These are phyloP conservation scores for Colletotrichum lupini DNA, from an alignment of 2,329 filamentous ascomycete species.

Conservation along the genomic window DNA sequence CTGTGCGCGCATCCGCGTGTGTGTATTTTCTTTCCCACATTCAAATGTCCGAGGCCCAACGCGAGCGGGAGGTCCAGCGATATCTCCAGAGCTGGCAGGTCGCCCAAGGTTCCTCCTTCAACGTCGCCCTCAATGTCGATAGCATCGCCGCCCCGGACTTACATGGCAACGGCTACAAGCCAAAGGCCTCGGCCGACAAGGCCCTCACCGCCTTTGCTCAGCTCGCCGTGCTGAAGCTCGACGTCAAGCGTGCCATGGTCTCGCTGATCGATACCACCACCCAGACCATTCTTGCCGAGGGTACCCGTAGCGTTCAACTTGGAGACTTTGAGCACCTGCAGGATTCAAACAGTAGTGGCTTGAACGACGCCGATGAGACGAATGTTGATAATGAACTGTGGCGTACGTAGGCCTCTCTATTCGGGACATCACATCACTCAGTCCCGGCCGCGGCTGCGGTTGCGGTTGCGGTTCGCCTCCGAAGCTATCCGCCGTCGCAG, in stretches of 20 bases:
- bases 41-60: constrained; percentile 39
- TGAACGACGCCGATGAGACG: constrained; percentile 1
- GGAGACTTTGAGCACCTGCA: constrained; percentile 40
- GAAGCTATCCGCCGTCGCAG: not conserved
- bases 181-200: constrained; percentile 48
- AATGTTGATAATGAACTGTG: constrained; percentile 44
- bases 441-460: not conserved
- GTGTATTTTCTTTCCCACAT: no score
- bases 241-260: constrained; percentile 59
- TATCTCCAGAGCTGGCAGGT: constrained; percentile 46
- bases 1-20: not conserved
- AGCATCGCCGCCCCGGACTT: constrained; percentile 43
- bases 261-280: constrained; percentile 57
- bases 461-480: not conserved
- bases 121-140: constrained; percentile 45
- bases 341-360: not conserved
- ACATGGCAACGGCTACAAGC: constrained; percentile 44
- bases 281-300: constrained; percentile 64
- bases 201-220: constrained; percentile 61
- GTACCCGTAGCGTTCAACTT: constrained; percentile 57
- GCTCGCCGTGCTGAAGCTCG: constrained; percentile 59
- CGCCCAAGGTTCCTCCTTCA: constrained; percentile 46
- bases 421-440: not conserved
- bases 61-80: constrained; percentile 45
- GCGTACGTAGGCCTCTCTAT: constrained; percentile 43